Percentiles rank a stretch among this genome's conserved stretches.
These are phyloP conservation scores for Basidiobolus meristosporus DNA, from an alignment of 371 early-diverging fungal genomes.

Conservation along the genomic window DNA sequence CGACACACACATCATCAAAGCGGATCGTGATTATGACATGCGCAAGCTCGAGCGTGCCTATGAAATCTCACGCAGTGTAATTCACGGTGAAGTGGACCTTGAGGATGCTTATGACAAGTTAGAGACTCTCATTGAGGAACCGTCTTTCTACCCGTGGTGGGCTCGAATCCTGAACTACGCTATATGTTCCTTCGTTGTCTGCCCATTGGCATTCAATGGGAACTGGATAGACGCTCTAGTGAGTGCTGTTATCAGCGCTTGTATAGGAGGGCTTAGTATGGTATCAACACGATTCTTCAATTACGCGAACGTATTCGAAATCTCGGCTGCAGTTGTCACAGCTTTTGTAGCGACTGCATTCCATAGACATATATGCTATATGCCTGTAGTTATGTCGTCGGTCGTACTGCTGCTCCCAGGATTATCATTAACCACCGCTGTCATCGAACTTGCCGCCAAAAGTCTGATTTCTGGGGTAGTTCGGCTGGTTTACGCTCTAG, in stretches of 20 bases:
- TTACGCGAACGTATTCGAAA: conserved; percentile 29
- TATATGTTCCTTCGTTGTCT: conserved; percentile 25
- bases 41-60: conserved; percentile 27
- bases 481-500: conserved; percentile 35
- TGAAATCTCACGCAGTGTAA: conserved; percentile 25
- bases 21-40: conserved; percentile 43
- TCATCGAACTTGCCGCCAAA: conserved; percentile 47
- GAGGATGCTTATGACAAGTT: conserved; percentile 31
- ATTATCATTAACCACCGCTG: conserved; percentile 26
- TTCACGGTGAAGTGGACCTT: conserved; percentile 21
- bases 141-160: conserved; percentile 22
- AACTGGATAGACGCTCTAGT: conserved; percentile 22
- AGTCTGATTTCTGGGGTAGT: conserved; percentile 53
- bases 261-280: conserved; percentile 17
- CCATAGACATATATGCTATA: conserved; percentile 18
- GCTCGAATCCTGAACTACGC: conserved; percentile 27
- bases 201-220: conserved; percentile 23
- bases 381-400: conserved; percentile 22
- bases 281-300: conserved; percentile 18
- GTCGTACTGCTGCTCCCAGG: conserved; percentile 33
- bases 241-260: conserved; percentile 16
- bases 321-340: conserved; percentile 22
- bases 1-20: conserved; percentile 55
- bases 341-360: conserved; percentile 25
- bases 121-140: conserved; percentile 24